Base-by-base conservation (phyloP, 148 eudicot genomes). In the Dysphania ambrosioides region DNA sequence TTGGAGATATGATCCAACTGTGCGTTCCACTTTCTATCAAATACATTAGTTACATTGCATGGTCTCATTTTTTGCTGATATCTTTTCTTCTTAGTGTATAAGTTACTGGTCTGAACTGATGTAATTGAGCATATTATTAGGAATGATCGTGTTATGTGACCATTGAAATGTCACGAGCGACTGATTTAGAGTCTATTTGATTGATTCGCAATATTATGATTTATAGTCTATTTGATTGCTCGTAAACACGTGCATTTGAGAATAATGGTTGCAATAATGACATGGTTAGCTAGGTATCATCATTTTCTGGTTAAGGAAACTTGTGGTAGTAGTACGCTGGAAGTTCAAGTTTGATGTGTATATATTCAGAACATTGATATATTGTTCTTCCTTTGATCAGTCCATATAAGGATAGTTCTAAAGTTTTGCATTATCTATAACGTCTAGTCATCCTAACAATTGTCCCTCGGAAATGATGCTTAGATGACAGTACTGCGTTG, bases 261-360 rank as follows among this genome's bases (percentile, higher is more conserved):
- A 29, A 64, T 74, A 27, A 74, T 64, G 32, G 23, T 31, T 63
- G 32, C 15, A 13, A 18, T 47, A 47, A 15, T 47, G 5, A 42
- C 19, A 61, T 73, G 74, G 42, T 71, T n/a, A n/a, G n/a, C n/a
- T n/a, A 34, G 21, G 29, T 73, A 57, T 59, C 32, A 40, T 27
- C 29, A 1, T 24, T 29, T 19, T 34, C n/a, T 26, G 15, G 56
- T 38, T 18, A 41, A 29, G 31, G 16, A 66, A 32, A 18, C 62
- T 16, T 29, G 40, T 15, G 10, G 29, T n/a, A 6, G 10, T 65
- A 49, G 62, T 42, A 18, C 15, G 36, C 31, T 42, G 44, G 1
- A 61, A 73, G 66, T 58, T 5, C 11, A 73, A 42, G 36, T 30
- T 31, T 73, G 19, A 38, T 19, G 42, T 72, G 29, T 5, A 36